phyloP scores from a whole-genome alignment of 2,329 filamentous ascomycete genomes.

The Tolypocladium paradoxum region DNA sequence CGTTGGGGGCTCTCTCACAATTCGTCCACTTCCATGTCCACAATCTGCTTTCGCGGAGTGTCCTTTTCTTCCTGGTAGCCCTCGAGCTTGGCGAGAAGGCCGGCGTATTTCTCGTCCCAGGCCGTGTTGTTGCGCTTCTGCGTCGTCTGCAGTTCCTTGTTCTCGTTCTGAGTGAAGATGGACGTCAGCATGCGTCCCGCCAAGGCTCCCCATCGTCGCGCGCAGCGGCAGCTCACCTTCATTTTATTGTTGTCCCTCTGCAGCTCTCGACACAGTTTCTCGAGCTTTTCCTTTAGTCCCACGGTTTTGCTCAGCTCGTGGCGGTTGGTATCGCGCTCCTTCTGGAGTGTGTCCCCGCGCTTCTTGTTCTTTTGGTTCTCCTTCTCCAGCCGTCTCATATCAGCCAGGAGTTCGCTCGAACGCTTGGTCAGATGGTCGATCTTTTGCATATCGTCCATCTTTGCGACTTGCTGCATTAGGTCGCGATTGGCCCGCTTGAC shows the following conservation, averaged over 20 bases:
- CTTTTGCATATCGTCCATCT: conserved; percentile 85
- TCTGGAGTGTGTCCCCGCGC: conserved; percentile 84
- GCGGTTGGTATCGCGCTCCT: conserved; percentile 85
- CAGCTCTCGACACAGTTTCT: conserved; percentile 89
- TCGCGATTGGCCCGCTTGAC: conserved; percentile 91
- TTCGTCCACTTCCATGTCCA: conserved; percentile 83
- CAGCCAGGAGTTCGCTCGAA: conserved; percentile 80
- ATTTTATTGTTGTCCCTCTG: conserved; percentile 97
- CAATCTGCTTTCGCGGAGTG: conserved; percentile 65
- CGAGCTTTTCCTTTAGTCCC: conserved; percentile 87
- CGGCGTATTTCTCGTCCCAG: conserved; percentile 76
- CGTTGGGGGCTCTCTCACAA: conserved; percentile 45
- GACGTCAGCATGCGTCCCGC: conserved; percentile 11
- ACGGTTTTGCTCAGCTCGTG: conserved; percentile 85
- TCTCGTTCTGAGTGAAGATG: conserved; percentile 57
- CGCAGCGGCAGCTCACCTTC: conserved; percentile 51
- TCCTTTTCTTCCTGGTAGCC: conserved; percentile 82
- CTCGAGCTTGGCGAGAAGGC: conserved; percentile 73
- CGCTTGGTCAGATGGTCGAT: conserved; percentile 85
- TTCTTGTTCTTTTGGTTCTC: conserved; percentile 96
- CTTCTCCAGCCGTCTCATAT: conserved; percentile 91
- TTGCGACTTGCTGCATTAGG: conserved; percentile 75
- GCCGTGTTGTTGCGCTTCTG: conserved; percentile 74
- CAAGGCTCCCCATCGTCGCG: background rate
- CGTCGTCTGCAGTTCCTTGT: conserved; percentile 78